phyloP scores from a whole-genome alignment of 352 stramenopile genomes.

The Pythium dissotocum region DNA sequence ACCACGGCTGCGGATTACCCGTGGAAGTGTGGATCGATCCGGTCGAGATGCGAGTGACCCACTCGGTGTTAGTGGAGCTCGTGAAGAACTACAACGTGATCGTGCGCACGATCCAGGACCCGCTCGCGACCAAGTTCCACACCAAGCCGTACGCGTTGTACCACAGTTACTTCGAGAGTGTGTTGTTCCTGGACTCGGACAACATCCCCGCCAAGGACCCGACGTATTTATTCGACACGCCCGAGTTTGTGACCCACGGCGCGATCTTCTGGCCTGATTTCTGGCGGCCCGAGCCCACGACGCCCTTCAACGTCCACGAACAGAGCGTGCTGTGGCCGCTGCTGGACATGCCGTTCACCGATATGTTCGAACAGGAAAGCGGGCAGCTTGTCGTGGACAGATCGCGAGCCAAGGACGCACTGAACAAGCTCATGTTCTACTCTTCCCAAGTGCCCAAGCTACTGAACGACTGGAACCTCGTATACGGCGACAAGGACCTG shows the following conservation, averaged over 20 bases:
- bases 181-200: conserved; percentile 83
- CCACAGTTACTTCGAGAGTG: conserved; percentile 68
- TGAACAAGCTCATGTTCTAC: conserved; percentile 85
- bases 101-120: conserved; percentile 59
- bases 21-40: conserved; percentile 61
- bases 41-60: conserved; percentile 49
- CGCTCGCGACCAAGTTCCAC: conserved; percentile 64
- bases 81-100: conserved; percentile 53
- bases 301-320: conserved; percentile 74
- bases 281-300: conserved; percentile 60
- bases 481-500: conserved; percentile 78
- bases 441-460: conserved; percentile 54
- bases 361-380: conserved; percentile 89
- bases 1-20: conserved; percentile 44
- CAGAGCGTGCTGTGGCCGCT: conserved; percentile 70
- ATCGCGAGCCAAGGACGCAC: conserved; percentile 32
- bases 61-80: conserved; percentile 65
- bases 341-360: conserved; percentile 80
- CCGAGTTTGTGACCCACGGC: conserved; percentile 58
- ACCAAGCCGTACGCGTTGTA: conserved; percentile 84
- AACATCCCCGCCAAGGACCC: conserved; percentile 77
- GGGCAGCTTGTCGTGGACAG: conserved; percentile 77
- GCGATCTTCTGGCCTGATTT: conserved; percentile 89
- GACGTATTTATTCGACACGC: conserved; percentile 77
- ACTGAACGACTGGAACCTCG: conserved; percentile 63